These are phyloP conservation scores for Pezicula radicicola DNA, from an alignment of 2,329 filamentous ascomycete genomes.

Conservation along the genomic window DNA sequence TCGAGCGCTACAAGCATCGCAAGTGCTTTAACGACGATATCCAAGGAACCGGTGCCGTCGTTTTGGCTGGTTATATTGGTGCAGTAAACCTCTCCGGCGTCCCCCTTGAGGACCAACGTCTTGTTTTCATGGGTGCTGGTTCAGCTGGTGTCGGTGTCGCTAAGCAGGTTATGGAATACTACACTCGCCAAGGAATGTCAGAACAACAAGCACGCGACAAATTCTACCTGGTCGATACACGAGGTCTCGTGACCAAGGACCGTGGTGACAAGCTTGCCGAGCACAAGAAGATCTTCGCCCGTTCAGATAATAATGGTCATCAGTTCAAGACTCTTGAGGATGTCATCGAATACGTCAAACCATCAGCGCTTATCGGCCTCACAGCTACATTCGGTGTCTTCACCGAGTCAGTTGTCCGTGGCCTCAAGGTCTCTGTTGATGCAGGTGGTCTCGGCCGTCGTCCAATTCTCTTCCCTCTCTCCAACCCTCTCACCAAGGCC, in stretches of 20 bases:
- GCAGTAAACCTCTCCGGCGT: slow-evolving; percentile 83
- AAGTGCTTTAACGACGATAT: slow-evolving; percentile 99
- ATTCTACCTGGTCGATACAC: slow-evolving; percentile 97
- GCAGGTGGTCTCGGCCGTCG: slow-evolving; percentile 65
- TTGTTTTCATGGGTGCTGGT: slow-evolving; percentile 94
- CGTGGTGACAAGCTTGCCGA: slow-evolving; percentile 91
- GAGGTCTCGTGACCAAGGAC: slow-evolving; percentile 90
- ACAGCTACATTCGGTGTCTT: slow-evolving; percentile 94
- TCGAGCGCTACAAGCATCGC: slow-evolving; percentile 88
- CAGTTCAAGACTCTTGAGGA: slow-evolving; percentile 81
- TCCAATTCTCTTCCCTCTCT: slow-evolving; percentile 93
- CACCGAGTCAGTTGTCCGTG: slow-evolving; percentile 78
- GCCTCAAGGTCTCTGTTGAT: slow-evolving; percentile 63
- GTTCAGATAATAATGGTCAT: slow-evolving; percentile 60
- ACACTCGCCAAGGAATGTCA: slow-evolving; percentile 85
- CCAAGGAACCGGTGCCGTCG: slow-evolving; percentile 94
- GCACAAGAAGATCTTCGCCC: slow-evolving; percentile 75
- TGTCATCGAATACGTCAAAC: slow-evolving; percentile 92
- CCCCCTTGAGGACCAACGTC: slow-evolving; percentile 82
- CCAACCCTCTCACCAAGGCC: slow-evolving; percentile 93
- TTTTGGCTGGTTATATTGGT: slow-evolving; percentile 76
- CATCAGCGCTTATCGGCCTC: slow-evolving; percentile 89
- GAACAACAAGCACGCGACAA: slow-evolving; percentile 85
- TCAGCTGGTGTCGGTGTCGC: slow-evolving; percentile 96
- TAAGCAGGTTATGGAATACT: slow-evolving; percentile 96